A percentile compares a stretch with the other conserved stretches of the same genome.
Evolutionary conservation across 306 rosid species (phyloP).

Genomic region (Ceratonia siliqua): DNA sequence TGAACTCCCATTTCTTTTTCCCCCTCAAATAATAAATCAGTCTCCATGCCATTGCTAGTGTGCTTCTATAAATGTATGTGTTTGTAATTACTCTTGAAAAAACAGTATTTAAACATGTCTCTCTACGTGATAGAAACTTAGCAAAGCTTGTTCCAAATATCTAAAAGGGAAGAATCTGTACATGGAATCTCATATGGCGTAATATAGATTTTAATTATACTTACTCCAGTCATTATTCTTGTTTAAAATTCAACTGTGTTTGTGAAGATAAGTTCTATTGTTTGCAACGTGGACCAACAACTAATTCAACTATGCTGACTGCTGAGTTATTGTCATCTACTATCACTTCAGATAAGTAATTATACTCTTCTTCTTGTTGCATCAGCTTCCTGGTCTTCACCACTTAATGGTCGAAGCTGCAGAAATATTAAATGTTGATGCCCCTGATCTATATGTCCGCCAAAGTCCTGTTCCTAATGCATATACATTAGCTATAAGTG

Average conservation of each 20-base stretch:
- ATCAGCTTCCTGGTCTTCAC: constrained; percentile 87
- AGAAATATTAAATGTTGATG: constrained; percentile 66
- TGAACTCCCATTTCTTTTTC: not conserved
- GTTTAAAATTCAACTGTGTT: constrained; percentile 23
- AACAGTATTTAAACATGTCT: constrained; percentile 1
- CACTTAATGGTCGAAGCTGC: constrained; percentile 84
- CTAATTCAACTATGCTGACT: constrained; percentile 12
- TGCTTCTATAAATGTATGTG: constrained; percentile 16
- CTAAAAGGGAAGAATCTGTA: constrained; percentile 5
- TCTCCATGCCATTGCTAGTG: constrained; percentile 23
- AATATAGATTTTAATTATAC: not conserved
- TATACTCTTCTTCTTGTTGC: constrained; percentile 13
- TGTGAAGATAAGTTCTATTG: constrained; percentile 5
- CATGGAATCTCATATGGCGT: constrained; percentile 5
- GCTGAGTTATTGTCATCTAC: constrained; percentile 24
- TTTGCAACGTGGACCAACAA: constrained; percentile 4
- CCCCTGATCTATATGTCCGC: constrained; percentile 91
- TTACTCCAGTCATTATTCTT: not conserved
- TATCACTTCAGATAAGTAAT: constrained; percentile 19
- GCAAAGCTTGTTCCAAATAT: constrained; percentile 30
- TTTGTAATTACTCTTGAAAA: not conserved
- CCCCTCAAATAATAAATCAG: not conserved
- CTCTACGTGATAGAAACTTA: constrained; percentile 6
- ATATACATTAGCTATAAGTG: constrained; percentile 89
- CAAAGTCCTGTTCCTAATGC: constrained; percentile 99